phyloP scores from a whole-genome alignment of 768 basidiomycete genomes.

The Tulasnella sp. region DNA sequence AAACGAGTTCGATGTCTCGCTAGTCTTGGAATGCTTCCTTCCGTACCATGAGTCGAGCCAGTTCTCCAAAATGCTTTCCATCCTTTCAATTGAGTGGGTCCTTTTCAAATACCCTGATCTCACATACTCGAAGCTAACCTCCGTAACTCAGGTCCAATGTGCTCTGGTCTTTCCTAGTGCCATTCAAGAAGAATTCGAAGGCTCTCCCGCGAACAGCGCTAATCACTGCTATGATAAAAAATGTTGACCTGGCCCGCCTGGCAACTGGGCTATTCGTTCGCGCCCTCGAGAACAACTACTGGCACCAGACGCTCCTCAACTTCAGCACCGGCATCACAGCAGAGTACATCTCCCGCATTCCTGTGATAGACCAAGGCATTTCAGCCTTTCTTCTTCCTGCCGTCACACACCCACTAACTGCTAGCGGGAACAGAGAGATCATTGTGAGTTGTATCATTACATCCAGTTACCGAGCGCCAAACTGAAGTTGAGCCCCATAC shows the following conservation, averaged over 20 bases:
- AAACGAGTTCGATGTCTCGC: constrained; percentile 83
- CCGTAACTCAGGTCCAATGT: constrained; percentile 35
- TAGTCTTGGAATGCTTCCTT: constrained; percentile 67
- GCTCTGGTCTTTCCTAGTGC: constrained; percentile 59
- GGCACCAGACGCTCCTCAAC: constrained; percentile 59
- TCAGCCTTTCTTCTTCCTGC: constrained; percentile 50
- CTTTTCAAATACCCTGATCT: too few relatives aligned
- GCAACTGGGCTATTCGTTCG: constrained; percentile 51
- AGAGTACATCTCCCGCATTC: constrained; percentile 57
- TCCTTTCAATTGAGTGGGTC: constrained; percentile 63
- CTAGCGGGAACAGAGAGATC: not conserved
- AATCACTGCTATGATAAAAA: constrained; percentile 64
- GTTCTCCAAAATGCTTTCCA: constrained; percentile 85
- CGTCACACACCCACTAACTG: not conserved
- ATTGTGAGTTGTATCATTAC: constrained; percentile 11
- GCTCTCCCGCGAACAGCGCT: constrained; percentile 61
- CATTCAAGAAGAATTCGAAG: constrained; percentile 68
- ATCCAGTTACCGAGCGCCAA: too few relatives aligned
- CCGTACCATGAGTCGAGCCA: constrained; percentile 94
- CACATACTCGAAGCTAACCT: too few relatives aligned
- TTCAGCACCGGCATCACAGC: constrained; percentile 75
- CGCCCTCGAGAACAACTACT: constrained; percentile 35
- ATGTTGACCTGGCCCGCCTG: constrained; percentile 61
- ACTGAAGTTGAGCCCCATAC: too few relatives aligned
- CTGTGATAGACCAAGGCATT: constrained; percentile 51